Conservation (phyloP, 2,329 filamentous ascomycete genomes). For the Exophiala lecanii-corni region DNA sequence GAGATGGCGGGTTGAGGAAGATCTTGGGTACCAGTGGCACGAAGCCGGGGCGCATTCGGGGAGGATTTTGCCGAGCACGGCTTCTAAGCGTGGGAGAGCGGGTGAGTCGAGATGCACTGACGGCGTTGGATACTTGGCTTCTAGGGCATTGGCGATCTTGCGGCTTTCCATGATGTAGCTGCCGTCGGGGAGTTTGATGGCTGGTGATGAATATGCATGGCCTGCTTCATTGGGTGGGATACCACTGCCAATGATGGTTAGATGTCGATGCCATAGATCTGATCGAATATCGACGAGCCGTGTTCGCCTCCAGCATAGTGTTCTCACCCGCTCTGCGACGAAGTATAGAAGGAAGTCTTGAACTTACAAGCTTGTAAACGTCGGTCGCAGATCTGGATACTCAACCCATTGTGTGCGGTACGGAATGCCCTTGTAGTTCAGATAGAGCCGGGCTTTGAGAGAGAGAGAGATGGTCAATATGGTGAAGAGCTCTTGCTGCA, state of each 20-base stretch:
- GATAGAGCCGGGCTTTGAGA: slow-evolving; percentile 54
- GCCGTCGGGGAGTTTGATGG: slow-evolving; percentile 53
- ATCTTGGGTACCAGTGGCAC: slow-evolving; percentile 46
- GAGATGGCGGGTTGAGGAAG: slow-evolving; percentile 49
- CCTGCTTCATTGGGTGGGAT: slow-evolving; percentile 44
- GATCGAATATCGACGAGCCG: too few relatives aligned
- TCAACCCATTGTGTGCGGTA: slow-evolving; percentile 68
- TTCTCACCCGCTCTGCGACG: neutral
- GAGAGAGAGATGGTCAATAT: too few relatives aligned
- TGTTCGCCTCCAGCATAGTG: too few relatives aligned
- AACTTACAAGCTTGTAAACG: slow-evolving; percentile 45
- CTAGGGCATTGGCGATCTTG: slow-evolving; percentile 56
- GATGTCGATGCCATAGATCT: too few relatives aligned
- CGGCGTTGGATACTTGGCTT: slow-evolving; percentile 55
- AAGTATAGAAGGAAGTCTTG: slow-evolving; percentile 3
- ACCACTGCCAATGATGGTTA: too few relatives aligned
- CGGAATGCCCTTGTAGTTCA: slow-evolving; percentile 64
- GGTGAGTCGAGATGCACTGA: slow-evolving; percentile 55
- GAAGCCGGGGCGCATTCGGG: slow-evolving; percentile 38
- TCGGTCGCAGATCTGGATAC: slow-evolving; percentile 60
- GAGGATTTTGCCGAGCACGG: slow-evolving; percentile 35
- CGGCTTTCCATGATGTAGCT: slow-evolving; percentile 61
- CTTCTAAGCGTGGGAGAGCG: slow-evolving; percentile 43
- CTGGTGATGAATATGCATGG: slow-evolving; percentile 51
- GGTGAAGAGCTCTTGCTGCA: too few relatives aligned